phyloP scores from a whole-genome alignment of 129 eudicot genomes.

The Ambrosia trifida region DNA sequence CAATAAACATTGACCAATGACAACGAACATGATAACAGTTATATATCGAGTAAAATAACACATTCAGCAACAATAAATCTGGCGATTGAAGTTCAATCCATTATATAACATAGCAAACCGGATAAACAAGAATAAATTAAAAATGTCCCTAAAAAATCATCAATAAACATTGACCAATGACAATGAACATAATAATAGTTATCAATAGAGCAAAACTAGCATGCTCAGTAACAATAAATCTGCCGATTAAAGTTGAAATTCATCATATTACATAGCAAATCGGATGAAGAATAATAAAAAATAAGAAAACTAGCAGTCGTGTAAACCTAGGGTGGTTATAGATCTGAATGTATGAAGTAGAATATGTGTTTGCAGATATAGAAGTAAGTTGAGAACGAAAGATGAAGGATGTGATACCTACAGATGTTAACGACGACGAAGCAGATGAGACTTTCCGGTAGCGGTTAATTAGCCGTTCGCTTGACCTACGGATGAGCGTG shows the following conservation, averaged over 20 bases:
- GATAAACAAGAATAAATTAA: slow-evolving; percentile 17
- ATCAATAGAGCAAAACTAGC: too few species aligned
- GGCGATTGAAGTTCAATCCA: slow-evolving; percentile 13
- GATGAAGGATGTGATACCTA: slow-evolving; percentile 12
- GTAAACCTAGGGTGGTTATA: slow-evolving; percentile 12
- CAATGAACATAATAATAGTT: too few species aligned
- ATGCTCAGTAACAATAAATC: neutral
- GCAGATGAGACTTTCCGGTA: slow-evolving; percentile 28
- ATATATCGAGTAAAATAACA: neutral
- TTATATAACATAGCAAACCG: slow-evolving; percentile 8
- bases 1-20: slow-evolving; percentile 16
- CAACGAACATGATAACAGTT: neutral
- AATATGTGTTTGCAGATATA: slow-evolving; percentile 2
- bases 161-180: too few species aligned
- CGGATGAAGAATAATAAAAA: slow-evolving; percentile 4
- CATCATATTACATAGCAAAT: slow-evolving; percentile 4
- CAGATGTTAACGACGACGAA: slow-evolving; percentile 10
- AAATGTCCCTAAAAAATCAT: too few species aligned
- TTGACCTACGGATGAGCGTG: slow-evolving; percentile 34
- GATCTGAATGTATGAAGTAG: slow-evolving; percentile 27
- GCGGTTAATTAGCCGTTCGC: slow-evolving; percentile 21
- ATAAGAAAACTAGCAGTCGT: neutral
- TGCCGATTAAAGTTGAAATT: slow-evolving; percentile 16
- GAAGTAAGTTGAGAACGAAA: neutral
- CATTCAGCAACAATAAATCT: neutral